Base-by-base conservation (phyloP, 2,329 filamentous ascomycete species). In the Saccharata proteae region DNA sequence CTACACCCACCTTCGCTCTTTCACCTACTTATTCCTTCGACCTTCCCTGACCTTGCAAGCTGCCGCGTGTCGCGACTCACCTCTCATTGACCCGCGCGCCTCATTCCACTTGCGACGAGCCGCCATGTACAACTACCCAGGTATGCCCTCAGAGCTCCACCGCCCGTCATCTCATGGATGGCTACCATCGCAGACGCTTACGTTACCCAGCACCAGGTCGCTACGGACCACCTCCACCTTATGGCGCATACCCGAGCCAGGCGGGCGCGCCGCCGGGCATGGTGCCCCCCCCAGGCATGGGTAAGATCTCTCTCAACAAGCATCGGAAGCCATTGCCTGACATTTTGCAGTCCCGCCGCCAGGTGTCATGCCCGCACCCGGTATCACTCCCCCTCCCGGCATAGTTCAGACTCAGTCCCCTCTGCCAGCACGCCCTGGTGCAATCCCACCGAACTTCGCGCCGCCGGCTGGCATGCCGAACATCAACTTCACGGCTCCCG, bases 401-500 rank as follows among this genome's bases (percentile, higher is more conserved):
- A 72, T 88, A 58, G 77, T 80, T 52, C 79, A 80, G 64, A 67
- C 74, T 50, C 81, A 73, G 56, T 67, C 68, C 52, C 69, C 77
- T 46, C 80, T 82, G 64, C 71, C 80, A 62, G 81, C 77, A 62
- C 77, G 81, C 65, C 81, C 81, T 54, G 81, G 72, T 56, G 77
- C 74, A 48, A 76, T 93, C 41, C 84, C 83, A 39, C 65, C 77
- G 37, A 83, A 76, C 57, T 94, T 93, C 59, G 82, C 92, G 63
- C 75, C 84, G 29, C 86, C 88, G 7, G 67, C 81, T 30, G 93
- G 90, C 52, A 82, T 94, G 70, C 85, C 88, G 30, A 92, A 93
- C 55, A 93, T 98, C 65, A 94, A 98, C 64, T 93, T 96, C 65
- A 93, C 82, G 49, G 90, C 90, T 20, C 86, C 88, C 35, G 85